A percentile compares a stretch with the other conserved stretches of the same genome.
Conservation (phyloP, 2,329 filamentous ascomycete species). For the Penicillium crustosum region DNA sequence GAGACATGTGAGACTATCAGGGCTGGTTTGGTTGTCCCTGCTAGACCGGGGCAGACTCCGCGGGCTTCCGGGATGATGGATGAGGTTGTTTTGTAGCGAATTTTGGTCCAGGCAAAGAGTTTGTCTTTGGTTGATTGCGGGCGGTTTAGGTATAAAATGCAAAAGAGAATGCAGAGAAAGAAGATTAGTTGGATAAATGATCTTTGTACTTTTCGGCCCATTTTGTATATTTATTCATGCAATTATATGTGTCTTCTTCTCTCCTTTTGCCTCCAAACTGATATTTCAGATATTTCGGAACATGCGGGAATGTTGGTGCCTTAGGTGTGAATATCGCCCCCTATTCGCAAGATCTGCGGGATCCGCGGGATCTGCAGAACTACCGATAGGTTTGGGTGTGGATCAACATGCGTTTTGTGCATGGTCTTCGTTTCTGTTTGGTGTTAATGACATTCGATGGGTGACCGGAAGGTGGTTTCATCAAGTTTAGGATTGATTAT, state of each 20-base stretch:
- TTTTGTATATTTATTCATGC: constrained; percentile 12
- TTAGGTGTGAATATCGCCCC: constrained; percentile 1
- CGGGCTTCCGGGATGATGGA: constrained; percentile 35
- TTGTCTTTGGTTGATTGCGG: constrained; percentile 30
- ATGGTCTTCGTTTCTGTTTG: too few relatives aligned
- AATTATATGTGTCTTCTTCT: neutral
- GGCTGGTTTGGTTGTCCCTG: constrained; percentile 42
- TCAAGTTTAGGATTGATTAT: too few relatives aligned
- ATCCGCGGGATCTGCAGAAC: neutral
- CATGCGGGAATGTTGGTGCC: neutral
- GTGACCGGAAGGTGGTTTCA: too few relatives aligned
- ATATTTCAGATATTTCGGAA: constrained; percentile 3
- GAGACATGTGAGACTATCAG: constrained; percentile 46
- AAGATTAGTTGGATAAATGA: constrained; percentile 37
- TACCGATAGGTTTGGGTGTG: neutral
- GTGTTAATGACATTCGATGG: neutral
- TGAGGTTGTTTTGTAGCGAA: constrained; percentile 45
- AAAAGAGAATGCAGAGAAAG: constrained; percentile 35
- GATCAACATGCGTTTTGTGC: neutral
- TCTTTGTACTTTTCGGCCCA: constrained; percentile 41
- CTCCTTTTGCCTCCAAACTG: neutral
- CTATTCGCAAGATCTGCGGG: neutral
- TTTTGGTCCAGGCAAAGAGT: constrained; percentile 45
- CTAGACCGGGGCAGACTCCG: constrained; percentile 47
- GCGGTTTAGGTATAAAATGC: constrained; percentile 42